Percentiles rank a stretch among this genome's conserved stretches.
Evolutionary conservation across 2,329 filamentous ascomycete species (phyloP).

Genomic region (Karstenula rhodostoma): DNA sequence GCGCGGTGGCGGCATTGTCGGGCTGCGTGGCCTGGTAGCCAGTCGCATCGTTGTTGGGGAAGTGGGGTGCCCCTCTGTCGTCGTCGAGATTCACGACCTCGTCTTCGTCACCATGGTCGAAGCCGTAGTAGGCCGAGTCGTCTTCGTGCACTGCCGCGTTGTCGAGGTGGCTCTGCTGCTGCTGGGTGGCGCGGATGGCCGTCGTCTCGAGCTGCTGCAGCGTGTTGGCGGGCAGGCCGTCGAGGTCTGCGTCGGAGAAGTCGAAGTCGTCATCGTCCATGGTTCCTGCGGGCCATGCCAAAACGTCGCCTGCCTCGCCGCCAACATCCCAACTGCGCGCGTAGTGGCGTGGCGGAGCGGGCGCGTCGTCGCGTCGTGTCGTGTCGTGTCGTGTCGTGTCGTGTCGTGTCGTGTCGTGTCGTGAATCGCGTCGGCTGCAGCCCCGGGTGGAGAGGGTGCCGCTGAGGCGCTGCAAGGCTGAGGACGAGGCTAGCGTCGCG

Average conservation of each 20-base stretch:
- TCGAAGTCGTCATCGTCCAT: slow-evolving; percentile 55
- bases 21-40: slow-evolving; percentile 5
- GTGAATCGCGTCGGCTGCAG: background rate
- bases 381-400: too few relatives aligned
- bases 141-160: slow-evolving; percentile 17
- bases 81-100: slow-evolving; percentile 56
- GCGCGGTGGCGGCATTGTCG: background rate
- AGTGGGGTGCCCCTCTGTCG: slow-evolving; percentile 16
- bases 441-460: too few relatives aligned
- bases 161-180: slow-evolving; percentile 15
- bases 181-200: slow-evolving; percentile 55
- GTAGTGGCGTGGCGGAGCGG: background rate
- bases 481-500: slow-evolving; percentile 6
- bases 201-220: slow-evolving; percentile 56
- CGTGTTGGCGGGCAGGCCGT: slow-evolving; percentile 55
- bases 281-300: slow-evolving; percentile 32
- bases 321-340: slow-evolving; percentile 13
- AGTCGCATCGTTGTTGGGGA: slow-evolving; percentile 11
- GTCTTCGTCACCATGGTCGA: slow-evolving; percentile 51
- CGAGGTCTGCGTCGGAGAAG: slow-evolving; percentile 55
- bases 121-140: slow-evolving; percentile 51
- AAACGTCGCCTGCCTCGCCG: background rate
- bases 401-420: too few relatives aligned
- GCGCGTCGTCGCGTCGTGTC: slow-evolving; percentile 9
- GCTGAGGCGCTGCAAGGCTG: background rate